phyloP scores from a whole-genome alignment of 1,284 basidiomycete genomes.

The Trametes versicolor region DNA sequence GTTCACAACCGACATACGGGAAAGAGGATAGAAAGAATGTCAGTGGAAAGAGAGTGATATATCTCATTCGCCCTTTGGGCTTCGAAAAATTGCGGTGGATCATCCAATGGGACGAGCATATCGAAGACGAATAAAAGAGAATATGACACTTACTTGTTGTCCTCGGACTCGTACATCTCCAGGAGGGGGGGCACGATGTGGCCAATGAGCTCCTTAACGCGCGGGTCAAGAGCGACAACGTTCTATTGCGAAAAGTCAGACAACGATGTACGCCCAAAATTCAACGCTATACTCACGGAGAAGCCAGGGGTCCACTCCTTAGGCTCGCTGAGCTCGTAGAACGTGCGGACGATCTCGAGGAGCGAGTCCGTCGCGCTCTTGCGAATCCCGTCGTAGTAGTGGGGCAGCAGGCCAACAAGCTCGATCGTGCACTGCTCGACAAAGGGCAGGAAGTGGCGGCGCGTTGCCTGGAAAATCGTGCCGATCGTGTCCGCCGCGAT shows the following conservation, averaged over 20 bases:
- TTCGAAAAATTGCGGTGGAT: constrained; percentile 72
- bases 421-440: constrained; percentile 85
- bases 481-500: constrained; percentile 98
- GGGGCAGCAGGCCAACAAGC: constrained; percentile 84
- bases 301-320: constrained; percentile 87
- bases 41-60: constrained; percentile 46
- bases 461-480: constrained; percentile 88
- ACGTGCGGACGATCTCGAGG: constrained; percentile 91
- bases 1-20: constrained; percentile 22
- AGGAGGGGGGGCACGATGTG: constrained; percentile 83
- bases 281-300: constrained; percentile 44
- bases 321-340: constrained; percentile 90
- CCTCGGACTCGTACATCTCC: constrained; percentile 94
- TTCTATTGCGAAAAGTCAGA: constrained; percentile 23
- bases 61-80: constrained; percentile 69
- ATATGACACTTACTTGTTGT: constrained; percentile 90
- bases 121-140: constrained; percentile 16
- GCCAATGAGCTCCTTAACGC: constrained; percentile 86
- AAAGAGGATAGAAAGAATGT: constrained; percentile 37
- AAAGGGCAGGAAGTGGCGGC: constrained; percentile 90
- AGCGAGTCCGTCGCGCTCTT: constrained; percentile 94
- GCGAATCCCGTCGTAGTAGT: constrained; percentile 99
- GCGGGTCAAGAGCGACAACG: constrained; percentile 68
- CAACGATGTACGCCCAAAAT: neutral
- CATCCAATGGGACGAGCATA: constrained; percentile 54